Evolutionary conservation across 345 rosid genomes (phyloP), one percentile per base, ranked within the genome.

Genomic region (Iberis pinnata): DNA sequence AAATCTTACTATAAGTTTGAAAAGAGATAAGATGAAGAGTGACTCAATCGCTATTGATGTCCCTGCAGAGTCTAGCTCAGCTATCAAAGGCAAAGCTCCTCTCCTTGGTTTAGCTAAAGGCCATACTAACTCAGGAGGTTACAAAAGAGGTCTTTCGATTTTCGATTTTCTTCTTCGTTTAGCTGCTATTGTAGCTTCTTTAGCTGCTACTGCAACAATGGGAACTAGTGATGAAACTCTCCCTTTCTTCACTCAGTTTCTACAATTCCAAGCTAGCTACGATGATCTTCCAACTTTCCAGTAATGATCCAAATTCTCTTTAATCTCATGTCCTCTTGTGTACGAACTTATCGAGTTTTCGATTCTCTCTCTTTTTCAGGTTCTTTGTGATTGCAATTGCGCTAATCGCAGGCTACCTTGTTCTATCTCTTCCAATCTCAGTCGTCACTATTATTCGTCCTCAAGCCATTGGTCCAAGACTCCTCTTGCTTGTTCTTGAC

Each of bases 381-480:
- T 89, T 81, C 40, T 83, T 86, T 56, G 77, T 86, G 40, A 75
- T 86, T 14, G 84, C 88, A 9, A 75, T 81, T 86, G 85, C 81
- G 32, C 0, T 86, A 11, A 69, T 80, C 2, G 89, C 73, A 3
- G 83, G 82, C 18, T 89, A 89, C 63, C 73, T 89, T 13, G 83
- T 85, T 57, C 78, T 83, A 50, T 89, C 95, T 0, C 82, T 89
- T 46, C 97, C 97, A 3, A 65, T 86, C 75, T 83, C 97, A 27
- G 42, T 89, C n/a, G 67, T 89, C 10, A 60, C 75, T 33, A 86
- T 89, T 35, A 18, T 81, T 53, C 88, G 95, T 25, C 97, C 95
- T 6, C 74, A 53, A 10, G 88, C 95, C 6, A 51, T 60, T 8
- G 89, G 72, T 9, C 87, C 81, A 0, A 81, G 84, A 51, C 56